Evolutionary conservation across 2,329 filamentous ascomycete genomes (phyloP), one percentile per base, ranked within the genome.

Genomic region (Xenosphaeropsis pyriputrescens): DNA sequence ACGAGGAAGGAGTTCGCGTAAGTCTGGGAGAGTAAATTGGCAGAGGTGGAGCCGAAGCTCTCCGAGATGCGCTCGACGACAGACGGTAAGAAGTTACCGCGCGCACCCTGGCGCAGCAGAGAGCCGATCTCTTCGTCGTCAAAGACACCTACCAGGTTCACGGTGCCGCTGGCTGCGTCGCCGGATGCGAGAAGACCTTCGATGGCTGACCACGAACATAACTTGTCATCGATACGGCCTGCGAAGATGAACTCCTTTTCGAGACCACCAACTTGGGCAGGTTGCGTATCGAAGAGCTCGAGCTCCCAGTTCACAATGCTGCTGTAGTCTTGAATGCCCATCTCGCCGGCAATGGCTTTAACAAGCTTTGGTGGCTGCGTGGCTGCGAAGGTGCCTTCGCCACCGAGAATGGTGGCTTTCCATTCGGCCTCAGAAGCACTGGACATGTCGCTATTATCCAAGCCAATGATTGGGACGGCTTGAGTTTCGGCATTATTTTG

Each of bases 121-220:
- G 83, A 93, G 43, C 91, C 91, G 43, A 98, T 93, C 59, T 98
- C 91, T 59, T 98, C 91, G 51, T 95, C 83, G 54, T 96, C 91
- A 53, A 96, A 96, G 50, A 95, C 78, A n/a, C 81, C 86, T 29
- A 91, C 84, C 39, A 95, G 68, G 61, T 93, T 93, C 59, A 96
- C 76, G 38, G 79, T 72, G n/a, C 77, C 70, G 17, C 58, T 48
- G 22, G 66, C 63, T 15, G 58, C 47, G 18, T 67, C 61, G 11
- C 72, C 64, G 14, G 79, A 75, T 36, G 79, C 75, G 18, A 95
- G 67, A 0, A 98, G 75, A 3, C 76, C 88, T 57, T 88, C 78
- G 37, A 95, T 69, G 6, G 91, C 89, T 6, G 86, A 76, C 78
- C 85, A 96, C 22, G 84, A 93, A 68, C 91, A 96, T 34, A 98